Base-by-base conservation (phyloP, 1,284 basidiomycete genomes). In the Ceratobasidium sp. region DNA sequence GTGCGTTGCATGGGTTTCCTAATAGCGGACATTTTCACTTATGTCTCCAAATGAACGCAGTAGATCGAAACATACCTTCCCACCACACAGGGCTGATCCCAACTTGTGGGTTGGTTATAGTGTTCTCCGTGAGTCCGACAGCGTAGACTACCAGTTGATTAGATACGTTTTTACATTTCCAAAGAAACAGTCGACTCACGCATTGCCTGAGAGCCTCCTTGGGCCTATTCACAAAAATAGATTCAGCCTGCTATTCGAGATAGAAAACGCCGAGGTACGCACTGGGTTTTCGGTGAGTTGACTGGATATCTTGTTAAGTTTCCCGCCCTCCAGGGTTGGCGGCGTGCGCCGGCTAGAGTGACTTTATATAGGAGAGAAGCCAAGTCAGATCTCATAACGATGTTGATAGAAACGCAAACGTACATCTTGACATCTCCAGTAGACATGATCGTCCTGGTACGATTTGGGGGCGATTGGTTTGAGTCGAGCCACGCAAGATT, bases 11-110 rank as follows among this genome's bases (percentile, higher is more conserved):
- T 5, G 94, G 93, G 83, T 95, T 95, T 35, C 94, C 92, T 91
- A 77, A 8, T 10, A 62, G 8, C n/a, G 18, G 46, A 50, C 44
- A 23, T 23, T 2, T 10, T 50, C 23, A 70, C 35, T 27, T 48
- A 3, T 14, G 8, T 27, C 18, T 41, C 48, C 33, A 12, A 67
- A 71, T 57, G 18, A 18, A 20, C 27, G 30, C 27, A 57, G 35
- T 23, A 59, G 44, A 35, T 64, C 52, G 33, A 18, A 20, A 84
- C 87, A 78, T 79, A 92, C 93, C 93, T 88, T 94, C 94, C 93
- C 94, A 95, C 94, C 94, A 95, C 71, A 95, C 88, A 1, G 93
- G 91, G 48, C 92, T 93, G 81, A 95, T 94, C 54, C 94, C 94
- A 81, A 95, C 92, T 87, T 95, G 94, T 69, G 94, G 90, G 83